Evolutionary conservation across 305 asterid genomes (phyloP), one percentile per base, ranked within the genome.

Genomic region (Ilex paraguariensis): DNA sequence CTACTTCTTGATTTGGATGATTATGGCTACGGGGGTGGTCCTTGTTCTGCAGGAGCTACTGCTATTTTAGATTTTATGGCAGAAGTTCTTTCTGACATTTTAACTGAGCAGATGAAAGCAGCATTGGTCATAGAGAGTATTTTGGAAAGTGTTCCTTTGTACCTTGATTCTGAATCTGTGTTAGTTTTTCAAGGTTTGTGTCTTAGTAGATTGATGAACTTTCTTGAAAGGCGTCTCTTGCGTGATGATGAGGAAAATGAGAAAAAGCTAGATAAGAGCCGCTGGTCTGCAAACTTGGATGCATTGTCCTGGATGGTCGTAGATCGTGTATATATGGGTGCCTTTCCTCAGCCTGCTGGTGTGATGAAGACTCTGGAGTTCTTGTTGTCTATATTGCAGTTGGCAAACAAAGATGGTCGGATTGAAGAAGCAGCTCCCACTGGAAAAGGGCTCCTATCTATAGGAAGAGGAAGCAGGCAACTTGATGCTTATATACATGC

Each of bases 21-120:
- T 70, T 85, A 87, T 78, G 97, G 99, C 61, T 91, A 95, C 75
- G 97, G 99, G 63, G 97, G 98, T 13, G 99, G 99, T 39, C 98
- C 99, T n/a, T 95, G 99, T 67, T 91, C 99, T 65, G 96, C 97
- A 70, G 97, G 94, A 57, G 98, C 99, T 61, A 81, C 94, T 70
- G 97, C 98, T 67, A 78, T 95, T 77, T 74, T 91, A 49, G 99
- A 95, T 76, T 88, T 95, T 69, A 69, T 95, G 77, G 96, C 99
- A 8, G 98, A 95, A 87, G 96, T 95, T 77, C 81, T 95, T 46
- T 86, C 98, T 61, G 97, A 82, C 73, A 79, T 88, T 66, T 76
- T 82, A 56, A 84, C 96, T 31, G 99, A 91, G 80, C 99, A 91
- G 77, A 80, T 85, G 76, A 95, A 87, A 79, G 91, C 90, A 66